Evolutionary conservation across 2,329 filamentous ascomycete genomes (phyloP).

Genomic region (Podosphaera aphanis): DNA sequence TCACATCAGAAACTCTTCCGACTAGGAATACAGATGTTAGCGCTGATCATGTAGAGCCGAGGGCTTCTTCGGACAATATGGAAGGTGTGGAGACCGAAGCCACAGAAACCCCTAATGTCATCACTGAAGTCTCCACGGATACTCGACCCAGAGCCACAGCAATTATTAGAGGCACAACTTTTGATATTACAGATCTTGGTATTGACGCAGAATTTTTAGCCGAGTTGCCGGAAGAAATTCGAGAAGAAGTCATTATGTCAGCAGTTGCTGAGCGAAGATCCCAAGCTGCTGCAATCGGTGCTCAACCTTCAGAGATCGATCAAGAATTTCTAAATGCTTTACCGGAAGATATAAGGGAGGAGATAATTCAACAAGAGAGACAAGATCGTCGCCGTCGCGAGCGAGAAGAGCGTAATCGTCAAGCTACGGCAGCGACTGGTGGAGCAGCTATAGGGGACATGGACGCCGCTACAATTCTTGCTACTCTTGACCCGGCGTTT

Average conservation of each 20-base stretch:
- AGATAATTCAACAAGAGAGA: slow-evolving; percentile 76
- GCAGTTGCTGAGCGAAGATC: slow-evolving; percentile 66
- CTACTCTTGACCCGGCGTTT: slow-evolving; percentile 65
- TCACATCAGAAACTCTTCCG: slow-evolving; percentile 26
- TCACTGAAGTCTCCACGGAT: slow-evolving; percentile 20
- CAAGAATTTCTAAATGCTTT: slow-evolving; percentile 85
- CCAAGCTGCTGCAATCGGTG: slow-evolving; percentile 45
- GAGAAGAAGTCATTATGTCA: slow-evolving; percentile 86
- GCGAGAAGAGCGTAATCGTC: slow-evolving; percentile 56
- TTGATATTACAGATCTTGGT: slow-evolving; percentile 82
- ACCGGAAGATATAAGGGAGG: slow-evolving; percentile 69
- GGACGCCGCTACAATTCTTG: slow-evolving; percentile 77
- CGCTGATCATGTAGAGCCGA: slow-evolving; percentile 16
- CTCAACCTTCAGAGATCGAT: slow-evolving; percentile 65
- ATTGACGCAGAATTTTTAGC: slow-evolving; percentile 90
- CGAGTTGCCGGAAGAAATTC: slow-evolving; percentile 88
- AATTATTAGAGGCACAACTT: slow-evolving; percentile 61
- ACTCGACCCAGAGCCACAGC: slow-evolving; percentile 47
- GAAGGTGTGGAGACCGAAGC: slow-evolving; percentile 45
- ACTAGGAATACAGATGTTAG: slow-evolving; percentile 24
- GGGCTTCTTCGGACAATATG: slow-evolving; percentile 26
- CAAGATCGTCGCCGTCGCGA: slow-evolving; percentile 72
- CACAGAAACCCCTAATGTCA: slow-evolving; percentile 15
- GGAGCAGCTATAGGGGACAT: slow-evolving; percentile 42
- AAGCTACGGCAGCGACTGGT: slow-evolving; percentile 26